These are phyloP conservation scores for Saturnispora hagleri DNA, from an alignment of 805 yeast genomes.

Conservation along the genomic window DNA sequence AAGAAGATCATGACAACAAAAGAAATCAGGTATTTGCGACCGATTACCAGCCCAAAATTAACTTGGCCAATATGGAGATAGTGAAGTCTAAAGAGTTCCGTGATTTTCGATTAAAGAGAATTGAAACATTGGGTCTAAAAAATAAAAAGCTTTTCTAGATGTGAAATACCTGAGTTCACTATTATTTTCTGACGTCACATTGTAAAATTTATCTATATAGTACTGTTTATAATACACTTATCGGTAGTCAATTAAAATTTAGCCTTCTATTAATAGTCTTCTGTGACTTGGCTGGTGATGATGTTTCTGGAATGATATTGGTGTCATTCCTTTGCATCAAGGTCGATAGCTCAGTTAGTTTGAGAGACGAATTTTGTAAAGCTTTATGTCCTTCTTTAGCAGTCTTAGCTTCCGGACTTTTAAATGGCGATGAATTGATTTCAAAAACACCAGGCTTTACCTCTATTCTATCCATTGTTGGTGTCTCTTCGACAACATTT, in stretches of 20 bases:
- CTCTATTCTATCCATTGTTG: constrained; percentile 9
- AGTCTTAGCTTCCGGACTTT: constrained; percentile 3
- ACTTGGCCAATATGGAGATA: not conserved
- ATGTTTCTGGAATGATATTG: not conserved
- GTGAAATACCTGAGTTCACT: not conserved
- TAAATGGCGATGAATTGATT: constrained; percentile 18
- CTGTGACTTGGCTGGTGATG: not conserved
- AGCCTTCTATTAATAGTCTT: constrained; percentile 16
- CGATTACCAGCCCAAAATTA: not conserved
- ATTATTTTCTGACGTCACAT: not conserved
- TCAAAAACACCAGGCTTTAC: constrained; percentile 12
- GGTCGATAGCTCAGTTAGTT: constrained; percentile 1
- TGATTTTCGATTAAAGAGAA: not conserved
- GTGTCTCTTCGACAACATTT: constrained; percentile 3
- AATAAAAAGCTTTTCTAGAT: constrained; percentile 2
- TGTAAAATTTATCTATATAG: not conserved
- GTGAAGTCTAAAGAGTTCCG: constrained; percentile 1
- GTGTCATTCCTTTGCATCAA: constrained; percentile 1
- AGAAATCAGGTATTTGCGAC: not conserved
- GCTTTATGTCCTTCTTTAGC: constrained; percentile 3
- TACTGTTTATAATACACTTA: not conserved
- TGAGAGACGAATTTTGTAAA: not conserved
- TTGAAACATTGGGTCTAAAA: not conserved
- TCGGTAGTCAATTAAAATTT: constrained; percentile 12
- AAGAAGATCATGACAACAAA: not conserved